These are phyloP conservation scores for Melastoma candidum DNA, from an alignment of 441 rosid species.

Conservation along the genomic window DNA sequence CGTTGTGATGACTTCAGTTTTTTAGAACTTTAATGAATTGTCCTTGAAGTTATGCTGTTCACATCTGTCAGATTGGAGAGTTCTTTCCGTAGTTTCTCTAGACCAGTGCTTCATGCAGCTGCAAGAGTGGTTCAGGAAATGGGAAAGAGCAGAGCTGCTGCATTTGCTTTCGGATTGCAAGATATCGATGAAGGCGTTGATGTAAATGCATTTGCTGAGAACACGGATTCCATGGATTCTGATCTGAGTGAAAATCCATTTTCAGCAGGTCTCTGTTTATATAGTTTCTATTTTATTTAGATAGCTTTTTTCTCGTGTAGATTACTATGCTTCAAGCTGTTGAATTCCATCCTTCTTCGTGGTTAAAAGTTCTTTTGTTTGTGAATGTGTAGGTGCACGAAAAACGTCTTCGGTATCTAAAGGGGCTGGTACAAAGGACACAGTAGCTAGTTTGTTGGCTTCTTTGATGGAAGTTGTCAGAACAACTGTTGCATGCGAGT, in stretches of 20 bases:
- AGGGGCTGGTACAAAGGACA: conserved; percentile 73
- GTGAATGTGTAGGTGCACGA: conserved; percentile 33
- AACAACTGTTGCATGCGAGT: conserved; percentile 99
- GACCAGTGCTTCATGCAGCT: conserved; percentile 99
- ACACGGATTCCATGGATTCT: conserved; percentile 49
- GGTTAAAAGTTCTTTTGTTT: too few species aligned
- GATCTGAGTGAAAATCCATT: conserved; percentile 75
- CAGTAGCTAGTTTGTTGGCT: conserved; percentile 86
- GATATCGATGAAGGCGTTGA: conserved; percentile 89
- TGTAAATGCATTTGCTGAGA: conserved; percentile 53
- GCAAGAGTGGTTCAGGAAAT: conserved; percentile 99
- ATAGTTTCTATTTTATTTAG: not conserved
- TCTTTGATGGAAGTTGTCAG: conserved; percentile 98
- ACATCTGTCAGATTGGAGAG: conserved; percentile 71
- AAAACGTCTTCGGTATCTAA: conserved; percentile 58
- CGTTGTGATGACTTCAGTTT: not conserved
- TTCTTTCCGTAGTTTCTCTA: conserved; percentile 97
- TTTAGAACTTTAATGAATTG: not conserved
- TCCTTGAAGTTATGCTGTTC: conserved; percentile 9
- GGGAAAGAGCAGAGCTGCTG: conserved; percentile 99
- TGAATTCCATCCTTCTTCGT: too few species aligned
- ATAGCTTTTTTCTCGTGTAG: not conserved
- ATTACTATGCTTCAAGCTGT: too few species aligned
- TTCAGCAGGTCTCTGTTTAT: conserved; percentile 51
- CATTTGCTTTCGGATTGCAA: conserved; percentile 86